Conservation (phyloP, 768 basidiomycete genomes). For the Lentinula lateritia region DNA sequence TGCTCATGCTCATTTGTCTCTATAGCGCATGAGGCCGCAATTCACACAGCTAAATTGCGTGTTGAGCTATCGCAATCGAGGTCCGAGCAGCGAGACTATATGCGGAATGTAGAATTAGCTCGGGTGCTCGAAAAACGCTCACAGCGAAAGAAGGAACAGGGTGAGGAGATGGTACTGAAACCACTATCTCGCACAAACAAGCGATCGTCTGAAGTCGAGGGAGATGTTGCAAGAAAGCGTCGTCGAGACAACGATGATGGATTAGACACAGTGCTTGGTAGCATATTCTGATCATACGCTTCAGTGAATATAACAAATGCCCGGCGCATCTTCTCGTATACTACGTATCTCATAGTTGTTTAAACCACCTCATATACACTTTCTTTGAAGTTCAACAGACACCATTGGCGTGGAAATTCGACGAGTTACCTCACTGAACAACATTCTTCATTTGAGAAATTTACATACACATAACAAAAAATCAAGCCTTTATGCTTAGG, state of each 20-base stretch:
- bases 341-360: too few relatives aligned
- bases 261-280: conserved; percentile 41
- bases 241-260: background rate
- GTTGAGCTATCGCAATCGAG: conserved; percentile 85
- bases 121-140: conserved; percentile 79
- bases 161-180: conserved; percentile 36
- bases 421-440: background rate
- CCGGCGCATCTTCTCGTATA: too few relatives aligned
- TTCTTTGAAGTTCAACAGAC: too few relatives aligned
- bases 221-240: background rate
- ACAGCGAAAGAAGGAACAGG: conserved; percentile 55
- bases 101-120: conserved; percentile 91
- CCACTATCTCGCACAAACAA: conserved; percentile 1
- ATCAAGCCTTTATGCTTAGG: background rate
- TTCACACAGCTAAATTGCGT: conserved; percentile 84
- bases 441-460: background rate
- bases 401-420: too few relatives aligned
- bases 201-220: background rate
- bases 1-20: background rate
- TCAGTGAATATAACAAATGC: too few relatives aligned
- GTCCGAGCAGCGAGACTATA: conserved; percentile 87
- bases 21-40: conserved; percentile 87
- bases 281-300: conserved; percentile 39
- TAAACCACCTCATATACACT: too few relatives aligned
- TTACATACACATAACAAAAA: background rate